Conservation (phyloP, 306 rosid species). For the Glycyrrhiza uralensis region DNA sequence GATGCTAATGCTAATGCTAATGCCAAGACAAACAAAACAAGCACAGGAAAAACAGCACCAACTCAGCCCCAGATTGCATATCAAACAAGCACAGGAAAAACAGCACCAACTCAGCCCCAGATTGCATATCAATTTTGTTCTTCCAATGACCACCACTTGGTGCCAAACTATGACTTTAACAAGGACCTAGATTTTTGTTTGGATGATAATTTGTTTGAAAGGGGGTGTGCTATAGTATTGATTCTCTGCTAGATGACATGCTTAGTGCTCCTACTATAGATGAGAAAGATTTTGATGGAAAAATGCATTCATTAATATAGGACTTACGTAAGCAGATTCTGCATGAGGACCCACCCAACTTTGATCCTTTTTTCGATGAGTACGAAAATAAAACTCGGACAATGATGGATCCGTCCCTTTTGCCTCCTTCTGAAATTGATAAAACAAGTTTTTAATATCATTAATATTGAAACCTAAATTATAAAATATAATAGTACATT, state of each 20-base stretch:
- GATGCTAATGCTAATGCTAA: too few relatives aligned
- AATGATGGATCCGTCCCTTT: constrained; percentile 16
- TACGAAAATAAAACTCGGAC: constrained; percentile 21
- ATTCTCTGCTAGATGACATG: constrained; percentile 61
- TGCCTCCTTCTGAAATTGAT: background rate
- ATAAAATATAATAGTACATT: background rate
- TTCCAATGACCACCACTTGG: constrained; percentile 35
- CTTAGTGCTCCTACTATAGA: constrained; percentile 35
- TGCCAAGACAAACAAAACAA: too few relatives aligned
- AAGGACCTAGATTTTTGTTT: constrained; percentile 58
- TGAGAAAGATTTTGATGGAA: constrained; percentile 30
- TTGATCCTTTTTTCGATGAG: constrained; percentile 6
- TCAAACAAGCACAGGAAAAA: constrained; percentile 18
- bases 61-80: background rate
- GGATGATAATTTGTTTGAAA: constrained; percentile 56
- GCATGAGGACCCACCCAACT: constrained; percentile 17
- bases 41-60: constrained; percentile 18
- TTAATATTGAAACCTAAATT: background rate
- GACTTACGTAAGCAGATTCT: background rate
- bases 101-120: constrained; percentile 15
- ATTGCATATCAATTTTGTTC: constrained; percentile 8
- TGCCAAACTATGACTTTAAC: constrained; percentile 44
- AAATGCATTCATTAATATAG: too few relatives aligned
- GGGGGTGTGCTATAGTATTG: constrained; percentile 55
- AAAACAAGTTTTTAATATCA: background rate